phyloP scores from a whole-genome alignment of 2,329 filamentous ascomycete species.

The Penicillium aurantiogriseum region DNA sequence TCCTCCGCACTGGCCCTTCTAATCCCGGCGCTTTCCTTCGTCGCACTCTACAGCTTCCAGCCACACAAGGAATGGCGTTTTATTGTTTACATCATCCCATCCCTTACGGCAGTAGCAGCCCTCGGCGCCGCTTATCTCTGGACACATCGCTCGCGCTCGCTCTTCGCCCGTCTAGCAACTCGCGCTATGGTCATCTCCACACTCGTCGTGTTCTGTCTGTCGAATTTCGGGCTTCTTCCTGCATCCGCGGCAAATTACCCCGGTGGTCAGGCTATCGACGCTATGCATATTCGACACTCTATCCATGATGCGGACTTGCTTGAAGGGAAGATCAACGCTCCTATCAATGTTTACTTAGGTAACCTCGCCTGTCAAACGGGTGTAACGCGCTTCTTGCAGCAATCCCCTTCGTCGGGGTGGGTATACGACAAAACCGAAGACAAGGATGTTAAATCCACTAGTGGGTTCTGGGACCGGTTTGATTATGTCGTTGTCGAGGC shows the following conservation, averaged over 20 bases:
- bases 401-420: slow-evolving; percentile 43
- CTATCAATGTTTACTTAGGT: slow-evolving; percentile 52
- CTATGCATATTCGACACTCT: slow-evolving; percentile 36
- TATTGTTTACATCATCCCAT: slow-evolving; percentile 82
- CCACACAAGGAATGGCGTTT: slow-evolving; percentile 97
- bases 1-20: slow-evolving; percentile 55
- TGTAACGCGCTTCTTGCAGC: slow-evolving; percentile 59
- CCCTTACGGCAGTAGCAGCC: slow-evolving; percentile 74
- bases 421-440: slow-evolving; percentile 62
- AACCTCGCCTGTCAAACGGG: slow-evolving; percentile 64
- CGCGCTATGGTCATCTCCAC: slow-evolving; percentile 60
- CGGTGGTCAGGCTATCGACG: slow-evolving; percentile 72
- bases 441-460: slow-evolving; percentile 46
- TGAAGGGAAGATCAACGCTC: neutral
- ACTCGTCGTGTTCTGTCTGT: slow-evolving; percentile 58
- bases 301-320: neutral
- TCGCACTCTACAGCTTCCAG: slow-evolving; percentile 78
- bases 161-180: slow-evolving; percentile 56
- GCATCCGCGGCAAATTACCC: slow-evolving; percentile 91
- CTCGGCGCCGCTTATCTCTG: slow-evolving; percentile 71
- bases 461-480: slow-evolving; percentile 57
- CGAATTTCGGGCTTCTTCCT: slow-evolving; percentile 69
- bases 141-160: slow-evolving; percentile 62
- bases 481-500: slow-evolving; percentile 59
- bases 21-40: slow-evolving; percentile 68